Base-by-base conservation (phyloP, 352 stramenopile genomes). In the Globisporangium middletonii region DNA sequence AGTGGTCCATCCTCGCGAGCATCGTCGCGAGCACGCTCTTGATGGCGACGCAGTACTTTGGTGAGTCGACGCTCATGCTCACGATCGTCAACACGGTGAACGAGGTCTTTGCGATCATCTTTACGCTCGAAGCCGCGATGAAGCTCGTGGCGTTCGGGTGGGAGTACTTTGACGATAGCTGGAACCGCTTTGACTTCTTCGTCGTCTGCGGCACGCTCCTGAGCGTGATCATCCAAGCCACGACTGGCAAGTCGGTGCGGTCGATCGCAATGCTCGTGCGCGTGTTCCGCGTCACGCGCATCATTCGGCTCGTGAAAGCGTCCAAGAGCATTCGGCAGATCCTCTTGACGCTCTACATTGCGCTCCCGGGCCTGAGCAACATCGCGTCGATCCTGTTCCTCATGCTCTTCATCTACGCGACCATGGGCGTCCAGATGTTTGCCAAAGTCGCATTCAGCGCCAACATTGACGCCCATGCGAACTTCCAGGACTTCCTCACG, bases 401-500 rank as follows among this genome's bases (percentile, higher is more conserved):
- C 7, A 85, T 98, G 67, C 70, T 97, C 16, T 98, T 97, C 71
- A 97, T 98, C 56, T 98, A 95, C 63, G 74, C 92, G 45, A 92
- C 94, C 0, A 88, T 96, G 77, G 90, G 90, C 1, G 84, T 98
- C 18, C 87, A 98, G 70, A 75, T 97, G 30, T 98, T 97, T 63
- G 88, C 87, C 19, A 96, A 90, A 28, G 76, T 98, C 3, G 75
- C 75, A 27, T 62, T 94, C 45, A 62, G 47, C 0, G 64, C 76
- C 30, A 88, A 88, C 48, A 77, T 98, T 45, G 83, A 97, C 60
- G 62, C 66, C 12, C 87, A 97, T 52, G 79, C 87, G 27, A 98
- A 98, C 68, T 98, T 98, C 50, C 87, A 96, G 63, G 79, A 80
- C 38, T 94, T 98, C 50, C 86, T 83, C 45, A 95, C 76, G n/a